Base-by-base conservation (phyloP, 2,329 filamentous ascomycete species). In the Rhynchosporium graminicola region DNA sequence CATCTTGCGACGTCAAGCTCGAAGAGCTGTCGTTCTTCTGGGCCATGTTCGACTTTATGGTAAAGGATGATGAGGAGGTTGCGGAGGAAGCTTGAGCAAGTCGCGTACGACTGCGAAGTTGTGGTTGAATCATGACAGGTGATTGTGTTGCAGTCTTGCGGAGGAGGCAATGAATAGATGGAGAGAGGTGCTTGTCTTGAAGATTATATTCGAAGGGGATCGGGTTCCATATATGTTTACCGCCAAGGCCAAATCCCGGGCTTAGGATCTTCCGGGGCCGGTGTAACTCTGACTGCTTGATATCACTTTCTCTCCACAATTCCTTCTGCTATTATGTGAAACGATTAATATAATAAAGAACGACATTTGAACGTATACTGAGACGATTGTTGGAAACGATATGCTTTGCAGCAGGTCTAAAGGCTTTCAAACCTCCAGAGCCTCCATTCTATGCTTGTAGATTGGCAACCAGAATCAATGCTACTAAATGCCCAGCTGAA, bases 71-170 rank as follows among this genome's bases (percentile, higher is more conserved):
- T 36, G 33, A 10, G 9, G 33, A 10, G 9, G 33, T 36, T 10
- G 33, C 6, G 9, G 33, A 10, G 33, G 33, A 36, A 36, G 33
- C 33, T 36, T 9, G 50, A 36, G 65, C 63, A 63, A 73, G 72
- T 70, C 70, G 61, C 54, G 65, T 9, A 33, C 58, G 70, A 71
- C 72, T 70, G 66, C 60, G 55, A 59, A 60, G 52, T 45, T 66
- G 63, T 62, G 65, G 62, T 69, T 68, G 60, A 62, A 50, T 65
- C 70, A 72, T 73, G 61, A 67, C 72, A 63, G 50, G 51, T 48
- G 50, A 42, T 63, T 65, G 64, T 65, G 69, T 51, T 64, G 67
- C 60, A 57, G 56, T 36, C 33, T 36, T 36, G 57, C 20, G 60
- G 50, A 57, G 57, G 36, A 47, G 33, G 15, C 38, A 38, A n/a